These are phyloP conservation scores for Bipolaris zeicola DNA, from an alignment of 2,329 filamentous ascomycete genomes.

Conservation along the genomic window DNA sequence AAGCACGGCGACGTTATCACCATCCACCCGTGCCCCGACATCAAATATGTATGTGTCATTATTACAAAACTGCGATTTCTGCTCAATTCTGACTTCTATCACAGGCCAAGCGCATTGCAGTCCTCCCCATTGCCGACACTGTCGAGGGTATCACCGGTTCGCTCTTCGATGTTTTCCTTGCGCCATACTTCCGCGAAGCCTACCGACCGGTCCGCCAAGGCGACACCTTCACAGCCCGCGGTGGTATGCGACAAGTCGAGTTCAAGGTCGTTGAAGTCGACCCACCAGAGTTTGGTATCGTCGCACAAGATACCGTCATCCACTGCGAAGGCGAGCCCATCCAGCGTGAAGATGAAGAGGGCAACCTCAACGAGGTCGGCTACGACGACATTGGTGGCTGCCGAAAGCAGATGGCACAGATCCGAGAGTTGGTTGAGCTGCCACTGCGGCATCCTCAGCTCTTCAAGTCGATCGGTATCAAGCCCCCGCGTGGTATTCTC, in stretches of 20 bases:
- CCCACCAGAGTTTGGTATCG: slow-evolving; percentile 96
- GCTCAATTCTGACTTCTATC: slow-evolving; percentile 27
- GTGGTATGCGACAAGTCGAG: slow-evolving; percentile 98
- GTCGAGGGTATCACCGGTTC: slow-evolving; percentile 97
- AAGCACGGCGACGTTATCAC: slow-evolving; percentile 99
- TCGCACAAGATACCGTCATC: slow-evolving; percentile 97
- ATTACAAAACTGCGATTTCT: neutral
- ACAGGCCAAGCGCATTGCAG: slow-evolving; percentile 97
- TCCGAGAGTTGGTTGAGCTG: slow-evolving; percentile 96
- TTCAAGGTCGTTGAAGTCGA: slow-evolving; percentile 99
- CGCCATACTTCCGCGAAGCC: slow-evolving; percentile 98
- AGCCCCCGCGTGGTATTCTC: slow-evolving; percentile 96
- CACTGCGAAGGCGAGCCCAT: slow-evolving; percentile 98
- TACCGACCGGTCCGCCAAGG: slow-evolving; percentile 97
- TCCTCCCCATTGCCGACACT: slow-evolving; percentile 96
- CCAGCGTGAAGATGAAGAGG: slow-evolving; percentile 98
- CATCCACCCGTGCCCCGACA: slow-evolving; percentile 96
- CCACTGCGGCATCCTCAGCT: slow-evolving; percentile 96
- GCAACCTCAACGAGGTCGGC: slow-evolving; percentile 97
- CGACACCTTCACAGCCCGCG: slow-evolving; percentile 95
- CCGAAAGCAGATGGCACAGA: slow-evolving; percentile 99
- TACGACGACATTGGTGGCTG: slow-evolving; percentile 99
- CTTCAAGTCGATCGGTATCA: slow-evolving; percentile 99
- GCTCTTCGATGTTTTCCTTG: slow-evolving; percentile 98
- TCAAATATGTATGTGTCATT: slow-evolving; percentile 87